Evolutionary conservation across 1,139 yeast species (phyloP).

Genomic region (Chernovozyma sophiae-reginae): DNA sequence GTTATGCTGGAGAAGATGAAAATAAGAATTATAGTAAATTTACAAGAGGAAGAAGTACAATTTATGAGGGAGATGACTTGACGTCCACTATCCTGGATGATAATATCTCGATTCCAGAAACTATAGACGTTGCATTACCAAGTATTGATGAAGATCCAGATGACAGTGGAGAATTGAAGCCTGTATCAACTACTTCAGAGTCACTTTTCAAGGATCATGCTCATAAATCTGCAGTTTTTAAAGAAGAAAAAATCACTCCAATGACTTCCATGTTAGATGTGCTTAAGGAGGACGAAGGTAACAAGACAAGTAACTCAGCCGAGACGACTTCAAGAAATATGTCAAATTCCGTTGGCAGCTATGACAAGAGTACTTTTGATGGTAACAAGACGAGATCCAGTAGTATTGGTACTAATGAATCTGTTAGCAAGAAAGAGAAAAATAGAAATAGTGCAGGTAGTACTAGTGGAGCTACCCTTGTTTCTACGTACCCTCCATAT

Average conservation of each 20-base stretch:
- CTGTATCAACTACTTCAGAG: conserved; percentile 14
- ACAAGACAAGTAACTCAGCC: not conserved
- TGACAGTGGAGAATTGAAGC: conserved; percentile 10
- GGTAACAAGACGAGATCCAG: not conserved
- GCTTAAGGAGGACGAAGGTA: not conserved
- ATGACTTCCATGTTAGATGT: conserved; percentile 14
- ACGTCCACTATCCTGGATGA: conserved; percentile 1
- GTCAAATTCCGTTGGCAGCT: not conserved
- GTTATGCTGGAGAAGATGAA: conserved; percentile 16
- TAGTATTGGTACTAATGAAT: conserved; percentile 1
- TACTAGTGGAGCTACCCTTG: conserved; percentile 2
- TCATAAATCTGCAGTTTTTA: conserved; percentile 22
- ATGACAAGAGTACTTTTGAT: not conserved
- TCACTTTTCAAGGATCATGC: conserved; percentile 29
- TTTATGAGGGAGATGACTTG: not conserved
- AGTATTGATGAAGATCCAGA: conserved; percentile 33
- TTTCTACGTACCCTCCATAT: conserved; percentile 29
- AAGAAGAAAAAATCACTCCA: conserved; percentile 31
- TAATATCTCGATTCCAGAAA: conserved; percentile 37
- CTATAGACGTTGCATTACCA: conserved; percentile 40
- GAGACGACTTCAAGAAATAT: not conserved
- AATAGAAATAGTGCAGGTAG: not conserved
- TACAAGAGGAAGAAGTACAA: not conserved
- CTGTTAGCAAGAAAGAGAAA: not conserved
- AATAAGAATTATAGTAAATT: not conserved